Conservation (phyloP, 2,329 filamentous ascomycete species). For the Fusarium papillatum region DNA sequence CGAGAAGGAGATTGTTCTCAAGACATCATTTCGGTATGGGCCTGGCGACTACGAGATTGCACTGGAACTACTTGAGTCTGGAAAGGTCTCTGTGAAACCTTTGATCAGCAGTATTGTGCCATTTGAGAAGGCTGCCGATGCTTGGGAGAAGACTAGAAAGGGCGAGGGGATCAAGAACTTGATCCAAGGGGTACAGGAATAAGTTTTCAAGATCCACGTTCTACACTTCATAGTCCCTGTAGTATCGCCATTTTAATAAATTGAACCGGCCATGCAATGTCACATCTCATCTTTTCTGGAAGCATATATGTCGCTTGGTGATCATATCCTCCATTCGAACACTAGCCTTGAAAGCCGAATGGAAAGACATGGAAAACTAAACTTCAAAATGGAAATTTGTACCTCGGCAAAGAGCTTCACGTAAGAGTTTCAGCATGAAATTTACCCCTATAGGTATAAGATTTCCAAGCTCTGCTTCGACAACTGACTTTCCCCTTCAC, state of each 20-base stretch:
- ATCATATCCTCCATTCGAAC: too few relatives aligned
- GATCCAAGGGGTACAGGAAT: conserved; percentile 54
- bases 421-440: too few relatives aligned
- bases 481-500: too few relatives aligned
- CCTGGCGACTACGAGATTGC: conserved; percentile 89
- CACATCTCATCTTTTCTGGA: not conserved
- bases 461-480: too few relatives aligned
- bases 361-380: too few relatives aligned
- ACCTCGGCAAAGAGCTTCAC: too few relatives aligned
- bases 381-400: too few relatives aligned
- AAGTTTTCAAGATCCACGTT: not conserved
- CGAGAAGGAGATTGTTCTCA: conserved; percentile 87
- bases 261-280: not conserved
- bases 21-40: conserved; percentile 90
- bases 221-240: not conserved
- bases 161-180: conserved; percentile 82
- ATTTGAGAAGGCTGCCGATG: conserved; percentile 75
- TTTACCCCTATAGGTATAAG: too few relatives aligned
- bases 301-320: too few relatives aligned
- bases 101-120: conserved; percentile 82
- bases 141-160: conserved; percentile 88
- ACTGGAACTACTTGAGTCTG: conserved; percentile 78
- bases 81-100: conserved; percentile 82
- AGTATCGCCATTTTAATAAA: not conserved
- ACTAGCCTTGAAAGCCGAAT: too few relatives aligned